Evolutionary conservation across 495 filamentous ascomycete species (phyloP).

Genomic region (Friedmanniomyces endolithicus): DNA sequence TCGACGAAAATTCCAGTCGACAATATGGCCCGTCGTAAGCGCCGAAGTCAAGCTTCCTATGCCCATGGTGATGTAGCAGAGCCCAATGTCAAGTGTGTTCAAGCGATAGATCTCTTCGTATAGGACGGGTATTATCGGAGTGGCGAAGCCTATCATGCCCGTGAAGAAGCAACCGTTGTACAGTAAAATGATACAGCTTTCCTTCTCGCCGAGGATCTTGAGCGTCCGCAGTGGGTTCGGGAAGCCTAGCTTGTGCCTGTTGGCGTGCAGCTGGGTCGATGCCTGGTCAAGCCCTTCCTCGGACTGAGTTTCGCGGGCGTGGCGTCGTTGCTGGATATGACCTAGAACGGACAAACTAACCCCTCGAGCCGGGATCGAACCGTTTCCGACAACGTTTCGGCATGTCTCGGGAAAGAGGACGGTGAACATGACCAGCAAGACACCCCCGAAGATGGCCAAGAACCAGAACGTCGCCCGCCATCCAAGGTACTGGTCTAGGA

Average conservation of each 20-base stretch:
- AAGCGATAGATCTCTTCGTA: constrained; percentile 23
- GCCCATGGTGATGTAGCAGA: constrained; percentile 28
- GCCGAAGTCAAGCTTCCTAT: constrained; percentile 23
- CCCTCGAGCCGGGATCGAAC: constrained; percentile 41
- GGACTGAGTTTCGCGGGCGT: not conserved
- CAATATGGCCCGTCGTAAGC: constrained; percentile 24
- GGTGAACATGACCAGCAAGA: constrained; percentile 31
- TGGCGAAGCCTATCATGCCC: constrained; percentile 21
- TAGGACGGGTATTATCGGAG: constrained; percentile 19
- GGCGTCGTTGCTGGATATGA: constrained; percentile 26
- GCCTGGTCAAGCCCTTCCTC: constrained; percentile 5
- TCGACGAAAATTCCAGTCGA: constrained; percentile 27
- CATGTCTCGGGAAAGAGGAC: constrained; percentile 37
- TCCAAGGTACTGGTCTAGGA: constrained; percentile 50
- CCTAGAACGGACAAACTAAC: constrained; percentile 41
- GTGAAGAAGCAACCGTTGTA: constrained; percentile 27
- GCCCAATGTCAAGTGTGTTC: constrained; percentile 24
- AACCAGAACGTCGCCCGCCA: constrained; percentile 72
- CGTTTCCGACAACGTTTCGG: constrained; percentile 60
- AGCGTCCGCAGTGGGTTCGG: constrained; percentile 26
- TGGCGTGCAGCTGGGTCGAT: not conserved
- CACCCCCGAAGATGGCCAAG: constrained; percentile 38
- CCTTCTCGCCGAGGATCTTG: constrained; percentile 23
- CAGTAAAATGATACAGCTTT: constrained; percentile 24
- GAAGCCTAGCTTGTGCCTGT: constrained; percentile 17